Evolutionary conservation across 176 grass and related monocot species (phyloP).

Genomic region (Hsuehochloa calcarea): DNA sequence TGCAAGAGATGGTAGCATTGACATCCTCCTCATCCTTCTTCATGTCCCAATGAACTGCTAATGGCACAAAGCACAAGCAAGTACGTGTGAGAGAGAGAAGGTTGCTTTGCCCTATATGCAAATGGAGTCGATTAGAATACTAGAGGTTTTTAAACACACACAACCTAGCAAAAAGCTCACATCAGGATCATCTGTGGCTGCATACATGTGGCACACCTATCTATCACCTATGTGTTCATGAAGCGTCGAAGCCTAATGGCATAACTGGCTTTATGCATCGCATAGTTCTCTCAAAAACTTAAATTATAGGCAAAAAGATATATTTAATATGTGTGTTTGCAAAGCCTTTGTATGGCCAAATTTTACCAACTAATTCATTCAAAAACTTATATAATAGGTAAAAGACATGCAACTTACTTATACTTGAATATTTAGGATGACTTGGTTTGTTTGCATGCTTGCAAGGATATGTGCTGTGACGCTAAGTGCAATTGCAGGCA

Average conservation of each 20-base stretch:
- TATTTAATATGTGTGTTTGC: not conserved
- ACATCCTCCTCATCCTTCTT: conserved; percentile 42
- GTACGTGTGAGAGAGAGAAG: conserved; percentile 16
- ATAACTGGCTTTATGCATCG: not conserved
- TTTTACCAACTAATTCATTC: rapidly evolving
- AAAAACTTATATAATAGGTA: no score
- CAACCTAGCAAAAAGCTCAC: conserved; percentile 18
- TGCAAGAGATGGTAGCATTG: conserved; percentile 26
- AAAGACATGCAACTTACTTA: not conserved
- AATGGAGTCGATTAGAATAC: conserved; percentile 37
- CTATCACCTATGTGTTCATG: not conserved
- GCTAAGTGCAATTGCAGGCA: not conserved
- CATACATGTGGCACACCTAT: not conserved
- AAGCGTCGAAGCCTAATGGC: not conserved
- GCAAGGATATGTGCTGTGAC: not conserved
- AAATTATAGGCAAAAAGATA: not conserved
- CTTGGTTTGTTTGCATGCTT: not conserved
- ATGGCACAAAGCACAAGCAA: conserved; percentile 24
- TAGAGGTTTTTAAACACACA: conserved; percentile 46
- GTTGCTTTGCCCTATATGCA: conserved; percentile 33
- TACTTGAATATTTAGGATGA: not conserved
- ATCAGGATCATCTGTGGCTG: conserved; percentile 35
- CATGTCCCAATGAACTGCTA: conserved; percentile 23
- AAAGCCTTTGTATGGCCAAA: not conserved
- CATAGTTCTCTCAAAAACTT: not conserved